Conservation (phyloP, 805 yeast species). For the Candida ficus region DNA sequence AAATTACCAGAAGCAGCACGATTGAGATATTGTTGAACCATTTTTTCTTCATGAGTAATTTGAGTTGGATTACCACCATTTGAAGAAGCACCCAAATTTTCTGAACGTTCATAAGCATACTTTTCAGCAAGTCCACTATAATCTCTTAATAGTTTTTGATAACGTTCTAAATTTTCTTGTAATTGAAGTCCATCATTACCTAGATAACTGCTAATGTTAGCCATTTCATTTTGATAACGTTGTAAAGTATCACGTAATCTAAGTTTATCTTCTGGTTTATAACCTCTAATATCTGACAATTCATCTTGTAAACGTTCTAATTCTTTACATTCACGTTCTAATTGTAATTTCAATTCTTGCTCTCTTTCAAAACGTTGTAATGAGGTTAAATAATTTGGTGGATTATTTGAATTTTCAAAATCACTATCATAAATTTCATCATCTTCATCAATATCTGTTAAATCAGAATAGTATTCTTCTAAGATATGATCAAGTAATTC, state of each 20-base stretch:
- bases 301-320: constrained; percentile 5
- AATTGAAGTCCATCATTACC: not conserved
- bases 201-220: not conserved
- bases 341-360: constrained; percentile 2
- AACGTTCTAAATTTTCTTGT: no score
- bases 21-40: constrained; percentile 12
- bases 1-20: constrained; percentile 6
- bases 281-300: constrained; percentile 1
- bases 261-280: not conserved
- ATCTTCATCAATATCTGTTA: constrained; percentile 10
- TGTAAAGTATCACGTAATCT: not conserved
- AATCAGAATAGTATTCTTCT: constrained; percentile 7
- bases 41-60: constrained; percentile 24
- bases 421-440: not conserved
- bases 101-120: not conserved
- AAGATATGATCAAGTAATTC: not conserved
- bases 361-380: constrained; percentile 4
- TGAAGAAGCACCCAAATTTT: no score
- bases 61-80: constrained; percentile 23
- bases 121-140: not conserved
- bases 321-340: constrained; percentile 6
- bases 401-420: not conserved
- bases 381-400: not conserved
- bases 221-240: not conserved
- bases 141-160: no score